Conservation (phyloP, 495 filamentous ascomycete genomes). For the Aspergillus incahuasiensis region DNA sequence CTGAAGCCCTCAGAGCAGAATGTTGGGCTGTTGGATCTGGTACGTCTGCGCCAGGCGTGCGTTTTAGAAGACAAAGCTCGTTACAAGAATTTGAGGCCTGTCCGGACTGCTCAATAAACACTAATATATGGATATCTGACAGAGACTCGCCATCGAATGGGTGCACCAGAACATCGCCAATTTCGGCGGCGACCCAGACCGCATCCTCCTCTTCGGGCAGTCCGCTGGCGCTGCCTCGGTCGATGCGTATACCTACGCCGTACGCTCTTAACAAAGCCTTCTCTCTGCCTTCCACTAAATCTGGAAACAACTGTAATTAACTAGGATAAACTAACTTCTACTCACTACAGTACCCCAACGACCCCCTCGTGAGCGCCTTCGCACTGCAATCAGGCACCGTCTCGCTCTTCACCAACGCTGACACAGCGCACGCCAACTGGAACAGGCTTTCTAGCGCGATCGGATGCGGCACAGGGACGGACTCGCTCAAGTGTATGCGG, state of each 20-base stretch:
- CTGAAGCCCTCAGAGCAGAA: constrained; percentile 20
- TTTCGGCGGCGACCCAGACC: not conserved
- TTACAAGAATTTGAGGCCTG: too few relatives aligned
- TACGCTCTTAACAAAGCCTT: not conserved
- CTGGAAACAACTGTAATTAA: too few relatives aligned
- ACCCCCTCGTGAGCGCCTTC: constrained; percentile 12
- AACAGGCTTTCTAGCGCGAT: constrained; percentile 9
- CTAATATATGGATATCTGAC: too few relatives aligned
- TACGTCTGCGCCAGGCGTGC: constrained; percentile 18
- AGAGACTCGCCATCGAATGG: not conserved
- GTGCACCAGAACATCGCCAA: not conserved
- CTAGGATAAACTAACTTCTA: too few relatives aligned
- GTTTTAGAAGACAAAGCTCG: not conserved
- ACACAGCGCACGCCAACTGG: constrained; percentile 12
- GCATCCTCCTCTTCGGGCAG: not conserved
- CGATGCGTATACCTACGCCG: not conserved
- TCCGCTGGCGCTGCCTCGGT: not conserved
- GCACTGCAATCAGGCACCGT: constrained; percentile 16
- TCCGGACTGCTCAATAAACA: too few relatives aligned
- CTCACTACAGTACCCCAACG: not conserved
- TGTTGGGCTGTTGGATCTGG: constrained; percentile 32
- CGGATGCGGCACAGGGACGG: constrained; percentile 5
- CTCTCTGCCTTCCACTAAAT: too few relatives aligned
- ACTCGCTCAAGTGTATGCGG: constrained; percentile 9
- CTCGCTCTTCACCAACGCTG: constrained; percentile 4